Conservation (phyloP, 179 eudicot genomes). For the Patellifolia procumbens region DNA sequence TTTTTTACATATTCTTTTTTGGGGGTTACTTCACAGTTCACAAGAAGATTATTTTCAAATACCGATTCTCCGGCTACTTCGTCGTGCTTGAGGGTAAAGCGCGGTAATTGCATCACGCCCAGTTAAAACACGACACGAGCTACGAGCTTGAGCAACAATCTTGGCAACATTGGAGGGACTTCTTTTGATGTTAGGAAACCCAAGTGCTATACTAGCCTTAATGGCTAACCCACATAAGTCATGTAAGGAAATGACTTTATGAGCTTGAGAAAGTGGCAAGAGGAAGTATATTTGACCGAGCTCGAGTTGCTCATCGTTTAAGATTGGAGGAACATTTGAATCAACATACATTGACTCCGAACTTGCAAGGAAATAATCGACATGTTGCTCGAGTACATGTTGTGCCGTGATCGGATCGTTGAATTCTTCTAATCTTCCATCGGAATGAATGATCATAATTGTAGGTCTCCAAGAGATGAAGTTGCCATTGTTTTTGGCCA, state of each 20-base stretch:
- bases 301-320: constrained; percentile 36
- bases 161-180: constrained; percentile 32
- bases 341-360: constrained; percentile 43
- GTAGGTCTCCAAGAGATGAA: constrained; percentile 25
- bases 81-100: constrained; percentile 24
- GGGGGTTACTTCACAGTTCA: not conserved
- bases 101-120: constrained; percentile 28
- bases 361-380: constrained; percentile 26
- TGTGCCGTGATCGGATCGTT: constrained; percentile 31
- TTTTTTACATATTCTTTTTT: not conserved
- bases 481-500: constrained; percentile 32
- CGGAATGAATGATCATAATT: constrained; percentile 31
- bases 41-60: not conserved
- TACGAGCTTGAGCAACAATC: constrained; percentile 36
- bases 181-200: constrained; percentile 32
- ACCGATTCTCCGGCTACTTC: constrained; percentile 25
- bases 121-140: constrained; percentile 27
- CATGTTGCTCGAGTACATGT: constrained; percentile 21
- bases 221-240: constrained; percentile 44
- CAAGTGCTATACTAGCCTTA: constrained; percentile 43
- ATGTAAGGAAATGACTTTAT: constrained; percentile 27
- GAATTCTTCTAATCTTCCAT: constrained; percentile 38
- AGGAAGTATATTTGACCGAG: constrained; percentile 44
- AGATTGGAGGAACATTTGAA: constrained; percentile 26
- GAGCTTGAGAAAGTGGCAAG: constrained; percentile 32